Conservation (phyloP, 2,329 filamentous ascomycete genomes). For the Diaporthe australafricana region DNA sequence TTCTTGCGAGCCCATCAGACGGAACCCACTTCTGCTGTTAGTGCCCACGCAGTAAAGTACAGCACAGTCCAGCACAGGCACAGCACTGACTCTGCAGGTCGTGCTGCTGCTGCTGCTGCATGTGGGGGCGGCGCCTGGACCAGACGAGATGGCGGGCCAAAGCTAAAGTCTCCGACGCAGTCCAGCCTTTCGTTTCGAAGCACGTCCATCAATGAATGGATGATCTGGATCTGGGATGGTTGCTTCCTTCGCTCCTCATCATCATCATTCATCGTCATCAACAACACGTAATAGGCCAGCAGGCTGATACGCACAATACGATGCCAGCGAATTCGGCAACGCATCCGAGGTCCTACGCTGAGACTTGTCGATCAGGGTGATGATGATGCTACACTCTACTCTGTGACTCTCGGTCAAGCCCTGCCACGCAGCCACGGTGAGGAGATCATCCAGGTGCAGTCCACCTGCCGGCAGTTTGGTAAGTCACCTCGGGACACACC, state of each 20-base stretch:
- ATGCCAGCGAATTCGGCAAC: conserved; percentile 7
- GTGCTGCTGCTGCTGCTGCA: too few relatives aligned
- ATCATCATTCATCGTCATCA: neutral
- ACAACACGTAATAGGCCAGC: neutral
- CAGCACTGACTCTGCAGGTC: too few relatives aligned
- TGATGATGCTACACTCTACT: neutral
- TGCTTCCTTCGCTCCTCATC: neutral
- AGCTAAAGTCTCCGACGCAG: conserved; percentile 11
- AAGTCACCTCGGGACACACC: conserved; percentile 10
- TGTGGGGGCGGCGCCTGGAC: too few relatives aligned
- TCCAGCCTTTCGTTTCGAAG: conserved; percentile 17
- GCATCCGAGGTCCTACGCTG: conserved; percentile 17
- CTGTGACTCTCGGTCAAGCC: neutral
- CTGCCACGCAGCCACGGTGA: neutral
- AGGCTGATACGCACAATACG: neutral
- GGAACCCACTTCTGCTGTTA: neutral
- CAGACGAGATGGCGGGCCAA: conserved; percentile 12
- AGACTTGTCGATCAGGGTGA: conserved; percentile 24
- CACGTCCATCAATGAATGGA: neutral
- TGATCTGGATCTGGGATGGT: neutral
- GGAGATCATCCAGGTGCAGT: conserved; percentile 9
- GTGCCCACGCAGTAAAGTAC: too few relatives aligned
- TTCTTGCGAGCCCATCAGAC: neutral
- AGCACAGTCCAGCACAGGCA: too few relatives aligned
- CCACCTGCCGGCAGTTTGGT: conserved; percentile 19